A percentile compares a stretch with the other conserved stretches of the same genome.
phyloP scores from a whole-genome alignment of 352 stramenopile genomes.

The Phytophthora palmivora region DNA sequence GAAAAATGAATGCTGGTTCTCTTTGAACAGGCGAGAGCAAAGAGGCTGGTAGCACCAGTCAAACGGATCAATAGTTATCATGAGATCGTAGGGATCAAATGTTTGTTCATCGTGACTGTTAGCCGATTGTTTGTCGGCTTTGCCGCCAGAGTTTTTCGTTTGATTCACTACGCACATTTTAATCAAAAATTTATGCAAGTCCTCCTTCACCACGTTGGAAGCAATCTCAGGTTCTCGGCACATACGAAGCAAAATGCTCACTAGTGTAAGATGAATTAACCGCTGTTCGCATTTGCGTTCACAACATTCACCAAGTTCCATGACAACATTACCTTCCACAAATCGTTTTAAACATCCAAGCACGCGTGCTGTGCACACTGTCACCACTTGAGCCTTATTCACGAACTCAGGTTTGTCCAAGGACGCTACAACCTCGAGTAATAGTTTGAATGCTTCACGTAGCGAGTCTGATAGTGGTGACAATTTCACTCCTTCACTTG shows the following conservation, averaged over 20 bases:
- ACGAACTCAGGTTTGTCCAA: conserved; percentile 22
- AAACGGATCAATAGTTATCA: conserved; percentile 62
- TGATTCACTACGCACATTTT: conserved; percentile 32
- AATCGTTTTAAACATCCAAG: conserved; percentile 50
- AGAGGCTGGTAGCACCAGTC: conserved; percentile 61
- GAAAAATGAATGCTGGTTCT: conserved; percentile 39
- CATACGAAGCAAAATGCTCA: conserved; percentile 53
- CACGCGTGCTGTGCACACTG: conserved; percentile 42
- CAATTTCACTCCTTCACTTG: not conserved
- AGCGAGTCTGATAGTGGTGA: conserved; percentile 16
- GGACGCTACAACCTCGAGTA: conserved; percentile 38
- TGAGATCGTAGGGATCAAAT: conserved; percentile 46
- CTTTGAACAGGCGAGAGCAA: conserved; percentile 31
- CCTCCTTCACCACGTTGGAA: conserved; percentile 46
- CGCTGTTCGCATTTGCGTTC: conserved; percentile 31
- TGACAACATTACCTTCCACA: conserved; percentile 6
- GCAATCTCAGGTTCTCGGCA: conserved; percentile 41
- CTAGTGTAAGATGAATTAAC: conserved; percentile 33
- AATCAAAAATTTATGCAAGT: conserved; percentile 49
- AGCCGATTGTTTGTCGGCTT: not conserved
- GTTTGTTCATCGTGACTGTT: not conserved
- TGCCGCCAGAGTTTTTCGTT: not conserved
- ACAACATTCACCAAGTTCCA: conserved; percentile 31
- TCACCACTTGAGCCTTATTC: conserved; percentile 33
- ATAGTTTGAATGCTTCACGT: conserved; percentile 35